Base-by-base conservation (phyloP, 768 basidiomycete species). In the Trametes meyenii region DNA sequence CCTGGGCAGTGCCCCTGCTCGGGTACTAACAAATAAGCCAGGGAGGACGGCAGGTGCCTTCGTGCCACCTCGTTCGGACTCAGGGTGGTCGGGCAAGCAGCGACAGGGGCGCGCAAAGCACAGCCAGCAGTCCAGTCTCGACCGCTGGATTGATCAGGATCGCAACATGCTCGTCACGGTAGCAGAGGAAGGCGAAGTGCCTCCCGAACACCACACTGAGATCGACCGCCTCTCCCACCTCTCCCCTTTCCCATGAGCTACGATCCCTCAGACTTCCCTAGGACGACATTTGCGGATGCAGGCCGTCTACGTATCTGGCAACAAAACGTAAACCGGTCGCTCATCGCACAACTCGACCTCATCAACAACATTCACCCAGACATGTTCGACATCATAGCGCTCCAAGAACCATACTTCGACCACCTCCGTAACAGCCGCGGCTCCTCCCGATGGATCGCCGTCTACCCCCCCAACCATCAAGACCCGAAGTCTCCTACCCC, bases 351-450 rank as follows among this genome's bases (percentile, higher is more conserved):
- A 42, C 43, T 50, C 8, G 62, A 63, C 13, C 14, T 72, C 0
- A 49, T 74, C 0, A 62, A 70, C 50, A 23, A 26, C 5, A 17
- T 52, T 5, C 19, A 6, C 2, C 52, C 60, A 0, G 5, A 44
- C 0, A 24, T 72, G 5, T 73, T 61, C 46, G 74, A 81, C 62
- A 68, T 81, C 0, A 38, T 78, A 0, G 59, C 69, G 0, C 16
- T 80, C 11, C 79, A 81, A 64, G 79, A 80, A 70, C 79, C 77
- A 0, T 68, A 73, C 58, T 59, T 75, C 2, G 72, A 75, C 61
- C 42, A 14, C 5, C 39, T 40, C 11, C 39, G 39, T 2, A 40
- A 40, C 39, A 40, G 39, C 11, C 12, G 39, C 4, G 39, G 39
- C 17, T 40, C 39, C 3, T 17, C n/a, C 0, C n/a, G 55, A 2